Base-by-base conservation (phyloP, 208 protist genomes). In the Crithidia brevicula region DNA sequence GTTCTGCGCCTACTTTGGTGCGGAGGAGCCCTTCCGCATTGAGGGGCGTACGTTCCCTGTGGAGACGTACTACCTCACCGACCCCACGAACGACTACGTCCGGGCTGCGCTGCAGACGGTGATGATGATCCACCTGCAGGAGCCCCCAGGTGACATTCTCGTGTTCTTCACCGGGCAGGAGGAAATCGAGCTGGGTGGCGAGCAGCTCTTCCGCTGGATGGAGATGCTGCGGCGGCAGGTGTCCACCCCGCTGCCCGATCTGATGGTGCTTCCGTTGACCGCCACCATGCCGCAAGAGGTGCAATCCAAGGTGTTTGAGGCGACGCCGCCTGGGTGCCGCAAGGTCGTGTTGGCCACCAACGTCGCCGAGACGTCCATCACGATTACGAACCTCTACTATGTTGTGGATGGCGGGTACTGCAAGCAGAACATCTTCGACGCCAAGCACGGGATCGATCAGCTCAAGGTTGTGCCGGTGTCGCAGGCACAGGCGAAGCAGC, bases 301-400 rank as follows among this genome's bases (percentile, higher is more conserved):
- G 80, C 99, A 99, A 91, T 97, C 95, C 18, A 79, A 86, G 33
- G 99, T 99, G 51, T 99, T 99, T 77, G 98, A 99, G 68, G 85
- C 97, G 18, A 97, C 98, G 7, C 93, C 94, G 33, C 81, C 85
- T 1, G 92, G 93, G 11, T 82, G 73, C 34, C 82, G 98, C 46
- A 99, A 99, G 81, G 88, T 98, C 22, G 95, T 99, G 49, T 88
- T 99, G n/a, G 98, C 98, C 40, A 99, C 99, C 31, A 99, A 99
- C 84, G 99, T 99, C 67, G 99, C 99, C 13, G 99, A 99, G 82
- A 99, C 99, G 18, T 99, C 98, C 23, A 95, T 99, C 56, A 99
- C 99, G 7, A 99, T 99, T 66, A 97, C 98, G 66, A 99, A 99
- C 62, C 96, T 99, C 56, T 98, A 95, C 83, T 99, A 98, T 85